Evolutionary conservation across 176 grass and related monocot genomes (phyloP), one percentile per base, ranked within the genome.

Genomic region (Eremochloa ophiuroides): DNA sequence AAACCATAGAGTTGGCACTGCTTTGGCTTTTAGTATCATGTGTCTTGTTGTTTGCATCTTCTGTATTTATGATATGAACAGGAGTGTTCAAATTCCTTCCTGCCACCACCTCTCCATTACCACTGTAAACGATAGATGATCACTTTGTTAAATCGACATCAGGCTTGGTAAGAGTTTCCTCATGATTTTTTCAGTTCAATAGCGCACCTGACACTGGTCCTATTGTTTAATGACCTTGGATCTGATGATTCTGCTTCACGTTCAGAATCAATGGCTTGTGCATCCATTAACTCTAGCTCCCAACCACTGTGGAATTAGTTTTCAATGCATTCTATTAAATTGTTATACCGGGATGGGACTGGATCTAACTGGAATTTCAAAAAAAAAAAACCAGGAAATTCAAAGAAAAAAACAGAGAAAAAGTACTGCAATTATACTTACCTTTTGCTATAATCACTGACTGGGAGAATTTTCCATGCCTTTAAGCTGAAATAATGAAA

Each of bases 281-380:
- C 84, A 42, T 95, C 92, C 84, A 94, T 86, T 50, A 93, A 84
- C 75, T 98, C 92, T 85, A 95, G 75, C 46, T 98, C 90, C 88
- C 92, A 98, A 42, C 88, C 81, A 91, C 95, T 98, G 82, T 5
- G 37, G 40, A 73, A 41, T 67, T 83, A 76, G 25, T 51, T 61
- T 31, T 66, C 64, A 28, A 29, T 6, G 16, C 55, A 74, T 65
- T 65, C 23, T 46, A 67, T 64, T 55, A 73, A 12, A 60, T 51
- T 82, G 18, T 25, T 58, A 80, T 28, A 75, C 37, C 31, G 14
- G 15, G 84, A 78, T n/a, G 18, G 20, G 76, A 78, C 62, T 14
- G 79, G 15, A 59, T 47, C 27, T 37, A 63, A 20, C 28, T 77
- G 26, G 28, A 17, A 72, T 47, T 55, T 7, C 34, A 43, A 3